phyloP scores from a whole-genome alignment of 306 rosid genomes.

The Vigna nakashimae region DNA sequence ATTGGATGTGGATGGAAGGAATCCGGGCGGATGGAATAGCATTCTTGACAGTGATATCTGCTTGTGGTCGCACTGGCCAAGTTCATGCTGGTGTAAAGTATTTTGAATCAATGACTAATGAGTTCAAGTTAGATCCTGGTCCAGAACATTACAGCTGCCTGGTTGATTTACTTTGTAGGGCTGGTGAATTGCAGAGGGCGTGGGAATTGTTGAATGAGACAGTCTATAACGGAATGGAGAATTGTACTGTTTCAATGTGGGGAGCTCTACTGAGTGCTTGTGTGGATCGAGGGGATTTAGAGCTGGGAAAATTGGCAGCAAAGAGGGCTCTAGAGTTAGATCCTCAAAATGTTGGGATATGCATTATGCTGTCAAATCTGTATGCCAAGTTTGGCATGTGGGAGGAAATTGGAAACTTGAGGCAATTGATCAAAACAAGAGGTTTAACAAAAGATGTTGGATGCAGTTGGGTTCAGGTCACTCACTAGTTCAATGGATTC shows the following conservation, averaged over 20 bases:
- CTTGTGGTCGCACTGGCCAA: conserved; percentile 79
- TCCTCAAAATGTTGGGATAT: conserved; percentile 68
- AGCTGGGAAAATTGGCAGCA: conserved; percentile 74
- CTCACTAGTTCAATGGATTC: conserved; percentile 42
- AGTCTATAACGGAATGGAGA: conserved; percentile 40
- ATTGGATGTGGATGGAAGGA: conserved; percentile 71
- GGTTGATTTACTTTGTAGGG: conserved; percentile 78
- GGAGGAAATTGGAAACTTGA: conserved; percentile 71
- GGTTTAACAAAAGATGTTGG: conserved; percentile 71
- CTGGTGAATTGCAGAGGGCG: conserved; percentile 78
- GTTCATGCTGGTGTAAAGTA: conserved; percentile 66
- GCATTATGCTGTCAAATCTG: conserved; percentile 65
- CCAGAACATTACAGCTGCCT: conserved; percentile 78
- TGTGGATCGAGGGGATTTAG: conserved; percentile 64
- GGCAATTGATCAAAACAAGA: conserved; percentile 58
- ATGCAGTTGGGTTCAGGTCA: conserved; percentile 74
- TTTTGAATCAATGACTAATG: conserved; percentile 71
- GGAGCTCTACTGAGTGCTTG: conserved; percentile 79
- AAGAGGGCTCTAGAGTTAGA: conserved; percentile 69
- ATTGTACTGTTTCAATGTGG: conserved; percentile 65
- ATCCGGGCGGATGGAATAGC: conserved; percentile 70
- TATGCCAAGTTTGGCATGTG: conserved; percentile 78
- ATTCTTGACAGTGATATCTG: conserved; percentile 75
- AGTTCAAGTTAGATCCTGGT: conserved; percentile 68
- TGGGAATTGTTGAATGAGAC: conserved; percentile 66